phyloP scores from a whole-genome alignment of 139 green algal genomes.

The Chlorella sp. region DNA sequence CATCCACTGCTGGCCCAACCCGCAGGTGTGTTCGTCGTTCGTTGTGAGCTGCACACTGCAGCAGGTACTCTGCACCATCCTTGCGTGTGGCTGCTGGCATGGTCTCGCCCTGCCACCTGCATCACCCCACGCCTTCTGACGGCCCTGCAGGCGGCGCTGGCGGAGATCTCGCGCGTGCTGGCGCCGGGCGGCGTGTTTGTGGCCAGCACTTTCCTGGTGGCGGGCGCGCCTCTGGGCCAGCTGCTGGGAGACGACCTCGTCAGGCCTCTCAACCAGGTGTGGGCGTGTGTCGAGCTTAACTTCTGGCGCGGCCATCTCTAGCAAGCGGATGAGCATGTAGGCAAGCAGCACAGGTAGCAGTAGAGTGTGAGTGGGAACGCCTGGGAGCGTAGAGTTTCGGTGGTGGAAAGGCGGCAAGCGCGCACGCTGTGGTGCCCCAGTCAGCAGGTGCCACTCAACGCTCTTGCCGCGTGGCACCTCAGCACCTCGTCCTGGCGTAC shows the following conservation, averaged over 20 bases:
- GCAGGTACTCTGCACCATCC: no score
- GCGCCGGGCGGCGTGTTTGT: conserved; percentile 91
- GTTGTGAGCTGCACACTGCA: not conserved
- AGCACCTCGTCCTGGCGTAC: no score
- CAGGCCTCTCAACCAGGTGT: conserved; percentile 51
- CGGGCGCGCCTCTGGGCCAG: conserved; percentile 61
- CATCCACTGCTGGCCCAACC: conserved; percentile 95
- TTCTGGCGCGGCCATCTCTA: not conserved
- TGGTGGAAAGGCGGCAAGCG: not conserved
- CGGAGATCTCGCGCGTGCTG: conserved; percentile 88
- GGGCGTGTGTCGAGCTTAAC: not conserved
- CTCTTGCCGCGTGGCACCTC: no score
- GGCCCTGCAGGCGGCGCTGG: conserved; percentile 46
- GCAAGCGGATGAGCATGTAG: not conserved
- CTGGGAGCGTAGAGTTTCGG: not conserved
- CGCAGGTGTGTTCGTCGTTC: conserved; percentile 17
- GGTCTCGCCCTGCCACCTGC: not conserved
- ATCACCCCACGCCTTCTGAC: no score
- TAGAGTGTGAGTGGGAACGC: not conserved
- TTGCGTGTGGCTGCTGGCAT: conserved; percentile 3
- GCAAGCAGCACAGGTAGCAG: not conserved
- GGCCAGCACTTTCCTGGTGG: conserved; percentile 79
- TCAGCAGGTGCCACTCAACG: no score
- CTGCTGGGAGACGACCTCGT: conserved; percentile 66
- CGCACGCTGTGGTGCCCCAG: no score